Percentiles rank a stretch among this genome's conserved stretches.
Conservation (phyloP, 306 rosid genomes). For the Dalbergia oliveri region DNA sequence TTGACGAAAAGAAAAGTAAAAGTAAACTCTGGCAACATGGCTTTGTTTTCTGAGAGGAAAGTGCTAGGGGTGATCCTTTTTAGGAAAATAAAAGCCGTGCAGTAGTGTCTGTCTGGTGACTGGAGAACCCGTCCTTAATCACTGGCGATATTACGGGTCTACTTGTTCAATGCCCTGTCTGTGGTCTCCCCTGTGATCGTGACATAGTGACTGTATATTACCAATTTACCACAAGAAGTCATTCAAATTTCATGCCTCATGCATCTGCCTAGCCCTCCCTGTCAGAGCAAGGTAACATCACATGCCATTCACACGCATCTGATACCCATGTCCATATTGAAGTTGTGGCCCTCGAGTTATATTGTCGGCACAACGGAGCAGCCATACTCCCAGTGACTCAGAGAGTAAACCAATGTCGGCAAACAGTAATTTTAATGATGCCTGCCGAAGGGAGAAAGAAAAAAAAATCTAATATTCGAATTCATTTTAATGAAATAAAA, state of each 20-base stretch:
- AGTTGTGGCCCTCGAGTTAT: slow-evolving; percentile 1
- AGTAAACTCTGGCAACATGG: not conserved
- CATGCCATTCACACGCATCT: slow-evolving; percentile 37
- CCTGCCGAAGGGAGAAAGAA: not conserved
- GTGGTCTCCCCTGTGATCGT: not conserved
- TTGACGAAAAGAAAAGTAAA: too few species aligned
- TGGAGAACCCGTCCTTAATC: slow-evolving; percentile 31
- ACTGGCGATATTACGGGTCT: slow-evolving; percentile 41
- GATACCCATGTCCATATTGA: not conserved
- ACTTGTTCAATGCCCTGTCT: not conserved
- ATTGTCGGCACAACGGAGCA: slow-evolving; percentile 27
- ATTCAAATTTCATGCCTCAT: not conserved
- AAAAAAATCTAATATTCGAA: too few species aligned
- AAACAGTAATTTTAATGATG: not conserved
- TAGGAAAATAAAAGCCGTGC: not conserved
- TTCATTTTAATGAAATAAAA: too few species aligned
- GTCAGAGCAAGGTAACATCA: slow-evolving; percentile 4
- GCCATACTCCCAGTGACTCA: not conserved
- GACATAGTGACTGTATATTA: not conserved
- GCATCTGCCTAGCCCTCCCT: not conserved
- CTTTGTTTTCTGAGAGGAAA: not conserved
- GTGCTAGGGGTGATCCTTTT: not conserved
- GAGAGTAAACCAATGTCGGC: slow-evolving; percentile 35
- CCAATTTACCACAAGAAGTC: not conserved
- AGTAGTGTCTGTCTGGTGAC: not conserved